Evolutionary conservation across 371 early-diverging fungal species (phyloP), one percentile per base, ranked within the genome.

Genomic region (Mortierella polycephala): DNA sequence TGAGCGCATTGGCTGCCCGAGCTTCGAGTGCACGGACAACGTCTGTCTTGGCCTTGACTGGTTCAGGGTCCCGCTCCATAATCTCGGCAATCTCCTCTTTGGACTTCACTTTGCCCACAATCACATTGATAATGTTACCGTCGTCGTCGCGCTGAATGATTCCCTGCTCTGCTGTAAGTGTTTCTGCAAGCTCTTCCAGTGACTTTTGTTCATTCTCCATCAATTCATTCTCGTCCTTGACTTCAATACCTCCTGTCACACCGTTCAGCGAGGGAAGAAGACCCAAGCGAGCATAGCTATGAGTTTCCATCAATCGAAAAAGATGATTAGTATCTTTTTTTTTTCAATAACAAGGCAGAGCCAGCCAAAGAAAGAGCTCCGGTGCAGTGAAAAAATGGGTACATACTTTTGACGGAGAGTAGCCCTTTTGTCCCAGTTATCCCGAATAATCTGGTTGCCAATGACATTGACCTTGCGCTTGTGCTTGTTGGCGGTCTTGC

Each of bases 61-160:
- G 84, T 13, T 69, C 81, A 20, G 85, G 53, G 46, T 84, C 84
- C 55, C 83, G 79, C 71, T 89, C 87, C 75, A 90, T 74, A 47
- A 88, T 80, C 56, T 76, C 76, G 5, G 67, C 69, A 14, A 81
- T 42, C 52, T 91, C 90, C 47, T 89, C 84, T 60, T 87, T 86
- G 18, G 84, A 75, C 77, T 83, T 85, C 44, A 79, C 72, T 50
- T 88, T 84, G 51, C 89, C 92, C 18, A 91, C 82, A 74, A 92
- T 88, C n/a, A 93, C 85, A 10, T 90, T 90, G 46, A 89, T 70
- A 18, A 95, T 85, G 62, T 93, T 93, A 47, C 95, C 95, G n/a
- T 89, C 87, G n/a, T 89, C 92, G 74, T 93, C 94, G 59, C 95
- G 90, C 75, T 93, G 91, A 64, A 95, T 92, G 40, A 93, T 81